A percentile compares a stretch with the other conserved stretches of the same genome.
Conservation (phyloP, 2,329 filamentous ascomycete genomes). For the Diaporthe ampelina region DNA sequence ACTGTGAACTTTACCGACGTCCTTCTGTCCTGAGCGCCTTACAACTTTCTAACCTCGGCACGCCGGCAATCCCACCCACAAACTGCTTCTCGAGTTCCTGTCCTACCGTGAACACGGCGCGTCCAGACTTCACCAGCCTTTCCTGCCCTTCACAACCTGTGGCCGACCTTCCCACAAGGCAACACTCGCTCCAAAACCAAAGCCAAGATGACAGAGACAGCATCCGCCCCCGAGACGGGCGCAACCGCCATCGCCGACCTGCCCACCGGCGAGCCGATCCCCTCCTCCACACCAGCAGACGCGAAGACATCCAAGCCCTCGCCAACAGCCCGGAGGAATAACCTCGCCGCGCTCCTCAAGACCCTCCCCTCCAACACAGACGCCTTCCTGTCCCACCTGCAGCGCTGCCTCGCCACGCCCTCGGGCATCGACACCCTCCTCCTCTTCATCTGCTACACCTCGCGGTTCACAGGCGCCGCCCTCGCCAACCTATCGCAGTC, state of each 20-base stretch:
- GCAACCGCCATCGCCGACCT: constrained; percentile 50
- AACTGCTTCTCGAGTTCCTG: background rate
- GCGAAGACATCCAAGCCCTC: constrained; percentile 37
- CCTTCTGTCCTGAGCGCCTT: background rate
- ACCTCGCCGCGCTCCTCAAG: constrained; percentile 48
- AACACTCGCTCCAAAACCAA: background rate
- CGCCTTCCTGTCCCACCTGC: constrained; percentile 67
- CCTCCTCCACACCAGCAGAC: constrained; percentile 45
- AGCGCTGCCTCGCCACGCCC: constrained; percentile 76
- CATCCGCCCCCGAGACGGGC: constrained; percentile 34
- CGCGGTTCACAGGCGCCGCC: constrained; percentile 67
- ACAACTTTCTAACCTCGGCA: constrained; percentile 17
- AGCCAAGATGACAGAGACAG: constrained; percentile 37
- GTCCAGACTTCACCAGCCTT: background rate
- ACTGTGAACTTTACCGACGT: background rate
- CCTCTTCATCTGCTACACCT: constrained; percentile 76
- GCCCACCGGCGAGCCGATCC: constrained; percentile 54
- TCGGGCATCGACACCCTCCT: constrained; percentile 79
- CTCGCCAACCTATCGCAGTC: constrained; percentile 69
- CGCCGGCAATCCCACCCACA: constrained; percentile 19
- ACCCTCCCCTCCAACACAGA: constrained; percentile 60
- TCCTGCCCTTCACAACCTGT: background rate
- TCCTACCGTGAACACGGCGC: no score
- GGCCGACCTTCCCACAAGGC: background rate
- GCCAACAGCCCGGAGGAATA: constrained; percentile 40